Evolutionary conservation across 768 basidiomycete species (phyloP), one percentile per base, ranked within the genome.

Genomic region (Suillus subalutaceus): DNA sequence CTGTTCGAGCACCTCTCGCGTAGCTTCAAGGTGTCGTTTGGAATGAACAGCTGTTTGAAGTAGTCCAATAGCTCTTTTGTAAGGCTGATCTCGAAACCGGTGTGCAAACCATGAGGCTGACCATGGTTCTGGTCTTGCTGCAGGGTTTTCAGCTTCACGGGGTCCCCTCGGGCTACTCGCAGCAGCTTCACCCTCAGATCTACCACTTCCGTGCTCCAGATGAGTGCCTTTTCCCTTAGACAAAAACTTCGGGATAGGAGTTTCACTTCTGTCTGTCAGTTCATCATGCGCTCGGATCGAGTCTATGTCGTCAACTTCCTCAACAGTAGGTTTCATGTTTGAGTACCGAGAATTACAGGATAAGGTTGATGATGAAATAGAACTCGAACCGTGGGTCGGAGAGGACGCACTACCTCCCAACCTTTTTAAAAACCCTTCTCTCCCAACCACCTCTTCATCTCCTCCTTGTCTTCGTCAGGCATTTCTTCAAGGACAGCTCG

Each of bases 401-500:
- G 46, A 58, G 66, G 43, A 10, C 12, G 38, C 38, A 5, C 66
- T 23, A 63, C 40, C 62, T 63, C 37, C 20, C 35, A 13, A 63
- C 65, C 18, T 2, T 15, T n/a, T 66, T 20, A 66, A 66, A 66
- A 66, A 63, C n/a, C 53, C 65, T 48, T 48, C n/a, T 48, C 10
- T 0, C 46, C 46, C 0, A 48, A 6, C 46, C 46, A 48, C n/a
- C 9, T n/a, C 9, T 48, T 12, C 46, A 56, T 38, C 2, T 23
- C n/a, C 6, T 38, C 12, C 5, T 66, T 62, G 13, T 63, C 65
- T 38, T 43, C 15, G 8, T 66, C 66, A n/a, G n/a, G n/a, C 7
- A 48, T 30, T 2, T 63, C 44, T 1, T 32, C 18, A 32, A 38
- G 6, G 62, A 66, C 10, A 0, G n/a, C 46, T 48, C 58, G 6